Evolutionary conservation across 805 yeast species (phyloP).

Genomic region (Starmerella gropengiesseri): DNA sequence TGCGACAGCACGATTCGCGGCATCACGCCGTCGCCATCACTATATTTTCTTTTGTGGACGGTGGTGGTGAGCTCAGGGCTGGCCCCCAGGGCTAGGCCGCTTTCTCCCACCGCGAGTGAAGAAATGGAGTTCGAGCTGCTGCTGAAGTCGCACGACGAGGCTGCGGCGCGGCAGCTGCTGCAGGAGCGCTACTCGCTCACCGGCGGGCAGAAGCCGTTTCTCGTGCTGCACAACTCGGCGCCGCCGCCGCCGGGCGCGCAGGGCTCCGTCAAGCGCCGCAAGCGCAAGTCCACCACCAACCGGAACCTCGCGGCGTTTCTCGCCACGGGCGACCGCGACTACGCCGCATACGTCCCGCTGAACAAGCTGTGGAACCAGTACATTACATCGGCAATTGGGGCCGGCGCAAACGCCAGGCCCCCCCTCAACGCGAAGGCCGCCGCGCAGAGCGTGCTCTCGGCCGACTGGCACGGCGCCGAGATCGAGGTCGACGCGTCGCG

Average conservation of each 20-base stretch:
- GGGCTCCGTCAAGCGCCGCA: constrained; percentile 19
- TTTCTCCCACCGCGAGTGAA: no score
- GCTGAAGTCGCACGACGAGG: constrained; percentile 26
- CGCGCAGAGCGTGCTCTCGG: constrained; percentile 44
- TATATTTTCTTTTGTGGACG: not conserved
- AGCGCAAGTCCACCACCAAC: constrained; percentile 27
- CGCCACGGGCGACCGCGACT: constrained; percentile 24
- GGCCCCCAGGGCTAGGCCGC: not conserved
- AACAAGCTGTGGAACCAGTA: constrained; percentile 67
- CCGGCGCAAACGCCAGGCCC: not conserved
- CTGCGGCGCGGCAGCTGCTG: constrained; percentile 29
- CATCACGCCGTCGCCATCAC: not conserved
- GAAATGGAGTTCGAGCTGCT: constrained; percentile 26
- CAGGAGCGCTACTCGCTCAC: constrained; percentile 30
- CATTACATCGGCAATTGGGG: constrained; percentile 42
- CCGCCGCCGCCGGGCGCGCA: constrained; percentile 3
- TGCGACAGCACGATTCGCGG: constrained; percentile 51
- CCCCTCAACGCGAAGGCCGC: constrained; percentile 6
- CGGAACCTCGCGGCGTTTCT: constrained; percentile 31
- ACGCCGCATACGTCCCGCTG: constrained; percentile 44
- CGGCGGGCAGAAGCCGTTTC: constrained; percentile 31
- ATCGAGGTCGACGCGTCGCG: constrained; percentile 48
- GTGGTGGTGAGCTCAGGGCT: not conserved
- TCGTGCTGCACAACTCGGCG: constrained; percentile 23
- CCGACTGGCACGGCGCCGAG: constrained; percentile 73